Base-by-base conservation (phyloP, 2,329 filamentous ascomycete genomes). In the Pseudodiploospora longispora region DNA sequence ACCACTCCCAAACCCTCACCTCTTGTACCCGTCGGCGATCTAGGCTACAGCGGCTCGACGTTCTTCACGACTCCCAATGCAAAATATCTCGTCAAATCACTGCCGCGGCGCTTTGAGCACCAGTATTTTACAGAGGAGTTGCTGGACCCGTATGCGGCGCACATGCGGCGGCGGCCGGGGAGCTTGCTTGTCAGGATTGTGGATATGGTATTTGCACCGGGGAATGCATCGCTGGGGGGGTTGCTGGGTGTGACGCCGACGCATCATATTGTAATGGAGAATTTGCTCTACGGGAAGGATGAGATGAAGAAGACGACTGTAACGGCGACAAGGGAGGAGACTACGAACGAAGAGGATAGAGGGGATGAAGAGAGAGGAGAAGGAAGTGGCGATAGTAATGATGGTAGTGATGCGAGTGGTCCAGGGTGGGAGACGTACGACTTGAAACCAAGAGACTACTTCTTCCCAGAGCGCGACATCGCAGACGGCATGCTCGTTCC, bases 201-300 rank as follows among this genome's bases (percentile, higher is more conserved):
- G 27, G 82, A 88, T 58, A 78, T 87, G 46, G 67, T 87, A 0
- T 72, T 77, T 41, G 71, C 74, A 1, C 69, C 74, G 0, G 19
- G 19, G 19, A 69, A 73, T 7, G 53, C 62, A 1, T 78, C 80
- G 0, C 55, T 88, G 1, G 84, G 83, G 1, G 71, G 75, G 1
- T 53, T 80, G 0, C 52, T 86, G 0, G 74, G 80, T 4, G 63
- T 74, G 1, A 77, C 81, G 0, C 83, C 85, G 0, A 78, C 77
- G 1, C 83, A 87, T 51, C 83, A 87, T 55, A 83, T 88, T 47
- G 71, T 88, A 54, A 88, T 88, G 85, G 84, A 87, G 59, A 88
- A 88, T 56, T 69, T 86, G 3, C 66, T 87, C 27, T 78, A 76
- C 49, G 83, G 83, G 2, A 72, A 78, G 49, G 19, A 19, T 19